Base-by-base conservation (phyloP, 2,329 filamentous ascomycete species). In the Colletotrichum trifolii region DNA sequence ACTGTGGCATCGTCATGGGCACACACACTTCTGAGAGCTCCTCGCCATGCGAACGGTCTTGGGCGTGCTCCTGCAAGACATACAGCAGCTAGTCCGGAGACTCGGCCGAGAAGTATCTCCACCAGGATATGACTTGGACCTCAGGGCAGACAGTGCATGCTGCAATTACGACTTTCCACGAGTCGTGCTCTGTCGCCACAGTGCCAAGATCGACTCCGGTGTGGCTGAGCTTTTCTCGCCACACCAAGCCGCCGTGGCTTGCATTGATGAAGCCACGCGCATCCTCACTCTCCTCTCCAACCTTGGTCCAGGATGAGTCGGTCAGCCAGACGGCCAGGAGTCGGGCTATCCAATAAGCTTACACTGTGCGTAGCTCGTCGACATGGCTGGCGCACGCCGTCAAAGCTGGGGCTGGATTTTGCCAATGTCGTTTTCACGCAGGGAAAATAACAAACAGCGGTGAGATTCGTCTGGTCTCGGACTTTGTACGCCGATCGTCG, bases 371-470 rank as follows among this genome's bases (percentile, higher is more conserved):
- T 43, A 36, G 42, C 25, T 46, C 34, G 40, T 45, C 12, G 43
- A 35, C 9, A n/a, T 17, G 6, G 13, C 49, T 39, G 10, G 47
- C 39, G 34, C 45, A 50, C 60, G 55, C 56, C 39, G 40, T 45
- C 45, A n/a, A 34, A 38, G 50, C 61, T 64, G 11, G 42, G 43
- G 50, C 48, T 50, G 11, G 10, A 42, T 13, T n/a, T 25, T 15
- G 7, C 34, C 15, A 39, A 35, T 48, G 62, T 40, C 52, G 58
- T 56, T 62, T 50, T 53, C 13, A 17, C 10, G 35, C 33, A 43
- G 25, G 25, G 4, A 42, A 40, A 25, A 46, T 54, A 43, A 43
- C 49, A 62, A 65, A 62, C 34, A 42, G 62, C 62, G 62, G 62
- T 65, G 57, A 61, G 62, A 53, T 55, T 54, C 46, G 15, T 61